Base-by-base conservation (phyloP, 306 rosid genomes). In the Vigna hirtella region DNA sequence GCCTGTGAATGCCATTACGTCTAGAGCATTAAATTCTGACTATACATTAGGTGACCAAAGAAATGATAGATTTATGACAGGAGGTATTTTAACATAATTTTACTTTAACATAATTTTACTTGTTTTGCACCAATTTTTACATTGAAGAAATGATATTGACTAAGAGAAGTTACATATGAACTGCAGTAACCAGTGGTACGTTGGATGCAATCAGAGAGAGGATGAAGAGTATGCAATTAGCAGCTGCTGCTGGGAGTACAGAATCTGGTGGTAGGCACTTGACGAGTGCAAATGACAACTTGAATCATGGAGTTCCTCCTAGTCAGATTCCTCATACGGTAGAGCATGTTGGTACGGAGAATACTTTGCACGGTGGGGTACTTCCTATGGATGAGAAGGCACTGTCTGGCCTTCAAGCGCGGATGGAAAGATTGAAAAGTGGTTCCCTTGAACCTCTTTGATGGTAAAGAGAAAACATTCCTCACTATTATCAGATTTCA, bases 391-490 rank as follows among this genome's bases (percentile, higher is more conserved):
- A 93, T 72, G 98, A 93, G 88, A 96, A 83, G 79, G 98, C 98
- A 6, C 83, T 96, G 76, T 96, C 97, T 18, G 98, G 99, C 52
- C 99, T 96, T 82, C 99, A 96, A 79, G 99, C 99, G 1, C 90
- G 99, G 57, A 96, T 96, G 99, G 99, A 96, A 87, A 93, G 99
- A 80, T 89, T 96, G 40, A 96, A 96, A 87, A 93, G 98, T 80
- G 99, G 98, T 52, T 76, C 97, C 57, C 85, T 91, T 20, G 99
- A 96, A 45, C 89, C 95, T 5, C 77, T 89, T 66, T 92, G 73
- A 81, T 10, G 38, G 13, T 57, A 18, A 15, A 26, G 73, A n/a
- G 13, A 53, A 51, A 12, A 7, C 1, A 32, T 13, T 36, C n/a
- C 26, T 58, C 51, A 13, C 38, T 71, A 17, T 13, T 57, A 36